A percentile compares a stretch with the other conserved stretches of the same genome.
Conservation (phyloP, 257 asterid genomes). For the Solanum paucissectum region DNA sequence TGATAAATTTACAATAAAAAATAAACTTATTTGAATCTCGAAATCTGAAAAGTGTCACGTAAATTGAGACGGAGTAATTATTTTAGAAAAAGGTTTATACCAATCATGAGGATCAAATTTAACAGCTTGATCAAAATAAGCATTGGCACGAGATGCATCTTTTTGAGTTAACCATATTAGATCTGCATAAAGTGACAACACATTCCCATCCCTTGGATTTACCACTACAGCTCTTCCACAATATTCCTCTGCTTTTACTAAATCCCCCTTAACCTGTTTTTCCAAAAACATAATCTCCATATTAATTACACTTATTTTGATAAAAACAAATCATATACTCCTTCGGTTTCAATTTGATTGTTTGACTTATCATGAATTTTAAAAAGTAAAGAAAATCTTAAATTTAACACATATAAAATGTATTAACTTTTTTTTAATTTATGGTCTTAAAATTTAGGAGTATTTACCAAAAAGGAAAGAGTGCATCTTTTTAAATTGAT, state of each 20-base stretch:
- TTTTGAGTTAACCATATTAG: slow-evolving; percentile 66
- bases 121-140: slow-evolving; percentile 76
- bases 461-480: background rate
- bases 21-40: too few species aligned
- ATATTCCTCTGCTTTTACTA: slow-evolving; percentile 72
- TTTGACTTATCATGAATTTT: background rate
- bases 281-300: background rate
- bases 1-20: too few species aligned
- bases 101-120: slow-evolving; percentile 70
- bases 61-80: too few species aligned
- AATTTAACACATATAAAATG: background rate
- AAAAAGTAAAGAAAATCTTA: background rate
- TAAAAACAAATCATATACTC: background rate
- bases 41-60: too few species aligned
- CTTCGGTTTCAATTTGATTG: background rate
- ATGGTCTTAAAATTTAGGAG: background rate
- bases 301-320: background rate
- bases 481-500: background rate
- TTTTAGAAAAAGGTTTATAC: background rate
- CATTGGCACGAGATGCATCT: slow-evolving; percentile 59
- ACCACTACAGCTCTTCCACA: slow-evolving; percentile 72
- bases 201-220: slow-evolving; percentile 56
- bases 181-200: slow-evolving; percentile 78
- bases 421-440: background rate
- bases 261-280: slow-evolving; percentile 56